Evolutionary conservation across 2,329 filamentous ascomycete species (phyloP), one percentile per base, ranked within the genome.

Genomic region (Myriosclerotinia curreyana): DNA sequence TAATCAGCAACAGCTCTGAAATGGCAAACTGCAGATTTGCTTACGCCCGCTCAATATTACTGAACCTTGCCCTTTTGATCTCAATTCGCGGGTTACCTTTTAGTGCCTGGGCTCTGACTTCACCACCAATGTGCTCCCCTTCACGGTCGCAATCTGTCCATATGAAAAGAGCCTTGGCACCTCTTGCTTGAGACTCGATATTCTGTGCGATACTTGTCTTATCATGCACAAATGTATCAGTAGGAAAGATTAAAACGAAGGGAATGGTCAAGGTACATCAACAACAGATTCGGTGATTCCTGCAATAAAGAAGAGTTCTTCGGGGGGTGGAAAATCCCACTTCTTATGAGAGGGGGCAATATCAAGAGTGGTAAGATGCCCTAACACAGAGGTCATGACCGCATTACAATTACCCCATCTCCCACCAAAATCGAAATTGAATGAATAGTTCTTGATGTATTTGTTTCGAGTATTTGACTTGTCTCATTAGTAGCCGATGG

Each of bases 71-170:
- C 71, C 95, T 84, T 73, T 91, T 95, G 64, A 97, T 85, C 66
- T 92, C 82, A 50, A 99, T 86, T 1, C 80, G 80, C 12, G 82
- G 77, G 68, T 97, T 98, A 12, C 85, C 88, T 72, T 86, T 86
- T 54, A 82, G 80, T 6, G 95, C 95, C 65, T 94, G 88, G 60
- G 90, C 84, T 52, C 92, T 87, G 66, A 99, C 94, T 75, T 99
- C 94, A 48, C 89, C 83, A 8, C 95, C 95, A 70, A 99, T 99
- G 74, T 98, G 90, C 76, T 99, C 95, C 44, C 95, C 95, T 81
- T 99, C 95, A 63, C 93, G 87, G 80, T 99, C 95, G 77, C 95
- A 98, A 82, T 99, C 95, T 0, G 95, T 99, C 95, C 95, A 99
- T 71, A 99, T 97, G 76, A 96, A 94, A 40, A 99, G 81, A 15